Evolutionary conservation across 2,329 filamentous ascomycete species (phyloP), one percentile per base, ranked within the genome.

Genomic region (Ustilaginoidea virens): DNA sequence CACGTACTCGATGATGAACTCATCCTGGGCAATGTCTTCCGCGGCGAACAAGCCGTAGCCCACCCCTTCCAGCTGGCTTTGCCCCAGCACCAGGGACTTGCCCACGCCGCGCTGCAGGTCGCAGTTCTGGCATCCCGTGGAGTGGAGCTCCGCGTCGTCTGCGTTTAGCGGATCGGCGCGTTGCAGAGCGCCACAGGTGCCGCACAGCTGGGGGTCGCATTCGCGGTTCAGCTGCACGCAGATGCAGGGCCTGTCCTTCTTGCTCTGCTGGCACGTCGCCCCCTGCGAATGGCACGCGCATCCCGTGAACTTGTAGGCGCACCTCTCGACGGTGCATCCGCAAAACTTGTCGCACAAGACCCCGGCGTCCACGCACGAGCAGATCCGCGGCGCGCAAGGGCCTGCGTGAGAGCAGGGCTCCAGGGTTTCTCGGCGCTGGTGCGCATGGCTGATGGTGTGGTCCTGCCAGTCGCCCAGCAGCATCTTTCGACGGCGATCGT

Each of bases 1-100:
- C 2, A 73, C 72, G 47, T 90, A 90, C 47, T 90, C 82, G 18
- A 80, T 77, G 12, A 90, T 61, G 39, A 80, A 87, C n/a, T 80
- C 74, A 29, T 75, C 71, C 34, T 67, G 62, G 4, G 58, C 56
- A 35, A 83, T 72, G 31, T 71, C 59, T 43, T 82, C 74, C 4
- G 73, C 75, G 2, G 75, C 65, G 44, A 79, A 87, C 0, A 90
- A 59, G 0, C 81, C 82, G 37, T 83, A 82, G 0, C 81, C 81
- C 31, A 76, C 70, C 3, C 61, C 63, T 29, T 68, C 61, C 9
- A 86, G 66, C 35, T 72, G 69, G 26, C 78, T 85, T 30, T 74
- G 62, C 3, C 80, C 82, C 5, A 85, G 57, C 3, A 81, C 51
- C 0, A 82, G 69, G 4, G 66, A 62, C 43, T 77, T 81, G 15